phyloP scores from a whole-genome alignment of 441 rosid species.

The Hura crepitans region DNA sequence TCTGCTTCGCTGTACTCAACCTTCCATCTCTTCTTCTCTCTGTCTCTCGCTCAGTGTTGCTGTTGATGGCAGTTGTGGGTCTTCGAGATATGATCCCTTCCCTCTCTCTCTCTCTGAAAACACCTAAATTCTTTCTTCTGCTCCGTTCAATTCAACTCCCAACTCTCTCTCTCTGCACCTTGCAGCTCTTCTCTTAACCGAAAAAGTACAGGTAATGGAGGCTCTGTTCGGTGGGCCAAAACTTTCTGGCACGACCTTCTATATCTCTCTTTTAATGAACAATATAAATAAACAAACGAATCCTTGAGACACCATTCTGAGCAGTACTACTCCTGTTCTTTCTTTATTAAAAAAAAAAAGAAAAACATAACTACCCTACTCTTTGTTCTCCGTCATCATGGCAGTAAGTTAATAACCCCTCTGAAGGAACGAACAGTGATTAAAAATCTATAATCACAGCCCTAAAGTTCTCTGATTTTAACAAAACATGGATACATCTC shows the following conservation, averaged over 20 bases:
- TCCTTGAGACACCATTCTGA: background rate
- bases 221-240: slow-evolving; percentile 29
- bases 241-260: slow-evolving; percentile 31
- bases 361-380: background rate
- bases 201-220: slow-evolving; percentile 23
- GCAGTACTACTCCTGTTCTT: too few relatives aligned
- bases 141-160: background rate
- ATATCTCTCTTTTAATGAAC: slow-evolving; percentile 1
- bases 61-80: slow-evolving; percentile 33
- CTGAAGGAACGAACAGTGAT: background rate
- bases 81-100: slow-evolving; percentile 19
- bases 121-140: too few relatives aligned
- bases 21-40: slow-evolving; percentile 24
- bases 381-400: background rate
- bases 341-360: too few relatives aligned
- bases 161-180: slow-evolving; percentile 14
- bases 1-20: slow-evolving; percentile 56
- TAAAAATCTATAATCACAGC: background rate
- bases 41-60: slow-evolving; percentile 18
- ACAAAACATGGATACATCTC: background rate
- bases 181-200: slow-evolving; percentile 30
- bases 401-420: too few relatives aligned
- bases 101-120: background rate
- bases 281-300: background rate
- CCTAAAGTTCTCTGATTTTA: slow-evolving; percentile 13